These are phyloP conservation scores for Helicostylum pulchrum DNA, from an alignment of 192 early-diverging fungal genomes.

Conservation along the genomic window DNA sequence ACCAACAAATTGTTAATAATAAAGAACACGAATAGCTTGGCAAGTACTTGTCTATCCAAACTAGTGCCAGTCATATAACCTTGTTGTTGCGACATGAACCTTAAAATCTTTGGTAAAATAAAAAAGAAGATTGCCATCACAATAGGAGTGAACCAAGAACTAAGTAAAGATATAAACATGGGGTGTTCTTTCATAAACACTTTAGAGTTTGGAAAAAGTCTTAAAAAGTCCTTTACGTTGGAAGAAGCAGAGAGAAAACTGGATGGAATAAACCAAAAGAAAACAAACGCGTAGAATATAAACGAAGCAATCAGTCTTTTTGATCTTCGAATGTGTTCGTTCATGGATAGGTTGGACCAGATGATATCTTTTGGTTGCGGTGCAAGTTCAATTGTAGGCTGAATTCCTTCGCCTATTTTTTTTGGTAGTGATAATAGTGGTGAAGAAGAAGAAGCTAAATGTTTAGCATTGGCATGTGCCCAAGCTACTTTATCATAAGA, in stretches of 20 bases:
- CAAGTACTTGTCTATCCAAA: conserved; percentile 64
- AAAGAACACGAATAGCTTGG: conserved; percentile 73
- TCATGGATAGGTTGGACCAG: conserved; percentile 66
- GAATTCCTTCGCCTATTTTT: conserved; percentile 3
- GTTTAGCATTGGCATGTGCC: conserved; percentile 45
- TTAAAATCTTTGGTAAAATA: conserved; percentile 60
- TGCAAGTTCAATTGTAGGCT: conserved; percentile 47
- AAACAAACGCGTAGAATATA: conserved; percentile 53
- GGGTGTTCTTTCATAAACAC: conserved; percentile 46
- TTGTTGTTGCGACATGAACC: conserved; percentile 61
- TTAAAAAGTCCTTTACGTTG: conserved; percentile 53
- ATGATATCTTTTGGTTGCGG: conserved; percentile 77
- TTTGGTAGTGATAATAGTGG: conserved; percentile 18
- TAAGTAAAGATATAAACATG: conserved; percentile 55
- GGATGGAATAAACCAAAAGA: conserved; percentile 69
- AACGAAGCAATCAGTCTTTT: conserved; percentile 40
- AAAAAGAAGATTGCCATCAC: conserved; percentile 65
- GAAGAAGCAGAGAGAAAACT: conserved; percentile 57
- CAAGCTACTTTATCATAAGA: conserved; percentile 56
- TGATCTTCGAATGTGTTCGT: conserved; percentile 44
- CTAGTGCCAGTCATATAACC: conserved; percentile 68
- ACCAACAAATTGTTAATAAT: conserved; percentile 67
- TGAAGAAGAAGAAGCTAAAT: conserved; percentile 34
- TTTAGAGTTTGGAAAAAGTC: conserved; percentile 47
- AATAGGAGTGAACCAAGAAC: conserved; percentile 64